Evolutionary conservation across 345 rosid genomes (phyloP).

Genomic region (Cardamine occulta): DNA sequence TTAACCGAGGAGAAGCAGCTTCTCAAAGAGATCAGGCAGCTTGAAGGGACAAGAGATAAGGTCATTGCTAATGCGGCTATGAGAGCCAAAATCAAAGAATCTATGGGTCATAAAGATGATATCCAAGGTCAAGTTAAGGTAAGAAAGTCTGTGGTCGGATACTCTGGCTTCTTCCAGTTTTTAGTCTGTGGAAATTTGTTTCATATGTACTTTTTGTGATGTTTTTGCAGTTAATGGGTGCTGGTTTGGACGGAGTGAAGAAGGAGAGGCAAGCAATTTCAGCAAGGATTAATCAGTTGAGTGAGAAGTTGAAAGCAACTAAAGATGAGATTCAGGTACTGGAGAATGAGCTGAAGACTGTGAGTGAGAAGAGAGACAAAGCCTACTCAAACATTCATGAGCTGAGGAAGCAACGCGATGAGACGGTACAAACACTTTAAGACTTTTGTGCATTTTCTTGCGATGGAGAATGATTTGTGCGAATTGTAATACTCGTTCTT

Average conservation of each 20-base stretch:
- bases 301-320: conserved; percentile 56
- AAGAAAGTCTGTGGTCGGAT: conserved; percentile 38
- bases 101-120: conserved; percentile 83
- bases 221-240: conserved; percentile 73
- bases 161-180: conserved; percentile 39
- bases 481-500: neutral
- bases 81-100: conserved; percentile 85
- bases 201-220: conserved; percentile 8
- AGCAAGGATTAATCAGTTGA: conserved; percentile 58
- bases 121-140: conserved; percentile 96
- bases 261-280: conserved; percentile 79
- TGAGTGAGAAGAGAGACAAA: conserved; percentile 66
- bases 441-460: conserved; percentile 2
- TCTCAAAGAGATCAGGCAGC: conserved; percentile 85
- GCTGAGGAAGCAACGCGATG: conserved; percentile 68
- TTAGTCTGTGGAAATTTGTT: conserved; percentile 10
- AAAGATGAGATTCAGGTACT: conserved; percentile 62
- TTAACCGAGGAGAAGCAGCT: conserved; percentile 91
- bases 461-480: conserved; percentile 25
- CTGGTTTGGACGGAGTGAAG: conserved; percentile 83
- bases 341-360: conserved; percentile 58
- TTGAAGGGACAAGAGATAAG: conserved; percentile 90
- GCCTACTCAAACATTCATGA: conserved; percentile 57
- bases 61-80: conserved; percentile 83
- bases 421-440: conserved; percentile 55